Conservation (phyloP, 139 green algal species). For the Micractinium conductrix region DNA sequence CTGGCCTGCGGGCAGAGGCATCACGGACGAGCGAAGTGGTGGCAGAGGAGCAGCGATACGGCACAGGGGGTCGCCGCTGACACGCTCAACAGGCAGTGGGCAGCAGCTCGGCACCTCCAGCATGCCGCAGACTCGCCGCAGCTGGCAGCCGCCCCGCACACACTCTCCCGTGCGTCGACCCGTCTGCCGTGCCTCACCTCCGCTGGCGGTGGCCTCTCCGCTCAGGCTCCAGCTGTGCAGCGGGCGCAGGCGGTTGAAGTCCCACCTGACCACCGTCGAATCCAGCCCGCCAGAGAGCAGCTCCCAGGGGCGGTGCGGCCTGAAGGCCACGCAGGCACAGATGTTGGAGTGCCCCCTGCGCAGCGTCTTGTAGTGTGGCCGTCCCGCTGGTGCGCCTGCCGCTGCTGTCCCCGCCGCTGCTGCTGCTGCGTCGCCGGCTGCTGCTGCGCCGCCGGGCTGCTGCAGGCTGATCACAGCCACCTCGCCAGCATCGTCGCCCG, state of each 20-base stretch:
- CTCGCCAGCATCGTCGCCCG: slow-evolving; percentile 63
- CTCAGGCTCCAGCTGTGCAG: slow-evolving; percentile 15
- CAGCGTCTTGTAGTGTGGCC: slow-evolving; percentile 53
- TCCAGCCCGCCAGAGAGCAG: slow-evolving; percentile 73
- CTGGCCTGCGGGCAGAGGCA: slow-evolving; percentile 34
- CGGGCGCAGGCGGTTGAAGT: slow-evolving; percentile 37
- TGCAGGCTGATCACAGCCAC: slow-evolving; percentile 57
- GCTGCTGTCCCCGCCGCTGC: slow-evolving; percentile 1
- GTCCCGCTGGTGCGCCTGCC: background rate
- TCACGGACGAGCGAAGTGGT: background rate
- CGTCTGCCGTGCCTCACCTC: slow-evolving; percentile 1
- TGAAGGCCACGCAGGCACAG: slow-evolving; percentile 57
- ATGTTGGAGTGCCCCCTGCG: slow-evolving; percentile 67
- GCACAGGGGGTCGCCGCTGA: background rate
- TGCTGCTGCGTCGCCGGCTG: background rate
- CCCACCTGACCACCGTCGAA: slow-evolving; percentile 59
- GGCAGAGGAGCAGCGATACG: background rate
- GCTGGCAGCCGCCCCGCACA: no score
- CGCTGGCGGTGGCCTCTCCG: slow-evolving; percentile 22
- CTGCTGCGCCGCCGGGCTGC: background rate
- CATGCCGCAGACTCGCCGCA: no score
- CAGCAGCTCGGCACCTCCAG: background rate
- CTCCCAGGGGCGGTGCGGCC: slow-evolving; percentile 63
- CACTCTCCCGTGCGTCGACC: no score
- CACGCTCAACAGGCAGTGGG: background rate